These are phyloP conservation scores for Metschnikowia proteae DNA, from an alignment of 805 yeast species.

Conservation along the genomic window DNA sequence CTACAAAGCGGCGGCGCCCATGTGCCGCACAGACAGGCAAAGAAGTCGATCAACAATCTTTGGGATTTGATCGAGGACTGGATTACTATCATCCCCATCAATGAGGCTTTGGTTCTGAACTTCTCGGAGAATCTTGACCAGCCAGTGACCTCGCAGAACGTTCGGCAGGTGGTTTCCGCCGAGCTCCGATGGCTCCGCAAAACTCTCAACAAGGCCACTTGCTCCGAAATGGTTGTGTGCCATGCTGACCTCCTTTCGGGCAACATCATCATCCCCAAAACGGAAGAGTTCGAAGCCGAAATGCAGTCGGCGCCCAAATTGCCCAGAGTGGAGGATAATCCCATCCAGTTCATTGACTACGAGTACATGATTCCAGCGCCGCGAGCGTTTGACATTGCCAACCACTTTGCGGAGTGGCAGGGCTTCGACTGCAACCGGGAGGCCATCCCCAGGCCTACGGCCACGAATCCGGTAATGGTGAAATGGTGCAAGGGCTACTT, in stretches of 20 bases:
- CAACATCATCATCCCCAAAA: constrained; percentile 56
- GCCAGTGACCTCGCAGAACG: constrained; percentile 23
- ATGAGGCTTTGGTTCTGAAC: constrained; percentile 34
- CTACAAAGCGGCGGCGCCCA: not conserved
- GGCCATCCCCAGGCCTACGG: constrained; percentile 53
- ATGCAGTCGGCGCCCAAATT: constrained; percentile 2
- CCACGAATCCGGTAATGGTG: constrained; percentile 41
- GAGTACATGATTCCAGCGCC: constrained; percentile 73
- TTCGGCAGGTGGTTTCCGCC: constrained; percentile 36
- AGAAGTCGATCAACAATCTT: constrained; percentile 37
- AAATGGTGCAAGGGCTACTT: constrained; percentile 61
- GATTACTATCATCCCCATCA: constrained; percentile 59
- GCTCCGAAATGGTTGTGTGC: constrained; percentile 56
- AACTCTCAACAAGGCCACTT: constrained; percentile 29
- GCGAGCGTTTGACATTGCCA: constrained; percentile 69
- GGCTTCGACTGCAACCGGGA: constrained; percentile 68
- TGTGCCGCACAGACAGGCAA: constrained; percentile 3
- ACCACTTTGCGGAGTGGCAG: constrained; percentile 78
- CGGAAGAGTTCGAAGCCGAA: constrained; percentile 5
- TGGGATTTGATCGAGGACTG: constrained; percentile 63
- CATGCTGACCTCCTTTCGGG: constrained; percentile 77
- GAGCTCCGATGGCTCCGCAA: constrained; percentile 57
- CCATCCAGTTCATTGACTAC: constrained; percentile 62
- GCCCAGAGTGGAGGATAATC: constrained; percentile 27
- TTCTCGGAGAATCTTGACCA: constrained; percentile 31